These are phyloP conservation scores for Haberlea rhodopensis DNA, from an alignment of 257 asterid genomes.

Conservation along the genomic window DNA sequence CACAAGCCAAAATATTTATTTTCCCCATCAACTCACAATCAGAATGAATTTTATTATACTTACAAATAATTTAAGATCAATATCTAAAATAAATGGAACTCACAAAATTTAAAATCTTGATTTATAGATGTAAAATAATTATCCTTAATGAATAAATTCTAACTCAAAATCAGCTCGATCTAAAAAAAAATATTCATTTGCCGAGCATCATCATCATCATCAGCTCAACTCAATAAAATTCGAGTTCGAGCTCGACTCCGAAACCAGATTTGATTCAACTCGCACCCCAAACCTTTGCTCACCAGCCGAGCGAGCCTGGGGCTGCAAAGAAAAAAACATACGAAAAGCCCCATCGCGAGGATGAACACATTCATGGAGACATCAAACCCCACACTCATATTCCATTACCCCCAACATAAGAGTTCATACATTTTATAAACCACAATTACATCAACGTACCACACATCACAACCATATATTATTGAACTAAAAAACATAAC, in stretches of 20 bases:
- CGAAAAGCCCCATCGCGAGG: not conserved
- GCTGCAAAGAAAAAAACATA: not conserved
- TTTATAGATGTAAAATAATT: no score
- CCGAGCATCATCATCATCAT: not conserved
- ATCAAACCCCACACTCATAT: not conserved
- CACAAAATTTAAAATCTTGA: no score
- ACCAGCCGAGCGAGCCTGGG: not conserved
- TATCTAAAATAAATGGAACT: no score
- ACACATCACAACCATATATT: slow-evolving; percentile 7
- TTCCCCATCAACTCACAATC: no score
- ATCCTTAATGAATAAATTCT: no score
- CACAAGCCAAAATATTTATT: no score
- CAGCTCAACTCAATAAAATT: not conserved
- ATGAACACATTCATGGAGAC: not conserved
- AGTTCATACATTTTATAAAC: slow-evolving; percentile 4
- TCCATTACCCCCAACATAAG: not conserved
- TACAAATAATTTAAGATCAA: no score
- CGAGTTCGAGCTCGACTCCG: not conserved
- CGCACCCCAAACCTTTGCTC: not conserved
- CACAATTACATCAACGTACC: slow-evolving; percentile 3
- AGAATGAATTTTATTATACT: no score
- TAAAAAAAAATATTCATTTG: no score
- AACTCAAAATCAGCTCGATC: not conserved
- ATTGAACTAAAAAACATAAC: slow-evolving; percentile 22
- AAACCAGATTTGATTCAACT: no score